phyloP scores from a whole-genome alignment of 2,329 filamentous ascomycete genomes.

The Beauveria caledonica region DNA sequence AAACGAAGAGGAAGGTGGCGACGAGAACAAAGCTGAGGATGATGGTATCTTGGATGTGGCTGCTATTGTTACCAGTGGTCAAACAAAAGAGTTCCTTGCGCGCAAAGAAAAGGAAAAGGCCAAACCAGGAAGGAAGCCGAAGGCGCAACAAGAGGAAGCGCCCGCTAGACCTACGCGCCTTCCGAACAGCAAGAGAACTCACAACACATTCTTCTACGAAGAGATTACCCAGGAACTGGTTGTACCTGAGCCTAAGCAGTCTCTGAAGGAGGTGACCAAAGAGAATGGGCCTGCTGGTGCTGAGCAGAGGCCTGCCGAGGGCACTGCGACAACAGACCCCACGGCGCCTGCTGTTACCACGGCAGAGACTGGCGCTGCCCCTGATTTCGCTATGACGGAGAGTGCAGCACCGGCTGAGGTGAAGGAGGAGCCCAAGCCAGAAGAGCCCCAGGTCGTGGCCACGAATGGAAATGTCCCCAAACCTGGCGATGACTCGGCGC shows the following conservation, averaged over 20 bases:
- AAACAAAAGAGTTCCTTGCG: conserved; percentile 73
- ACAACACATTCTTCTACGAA: conserved; percentile 66
- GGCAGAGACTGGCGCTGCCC: not conserved
- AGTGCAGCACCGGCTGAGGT: not conserved
- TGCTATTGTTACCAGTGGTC: conserved; percentile 73
- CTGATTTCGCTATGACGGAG: not conserved
- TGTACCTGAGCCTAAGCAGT: conserved; percentile 26
- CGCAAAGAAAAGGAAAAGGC: conserved; percentile 77
- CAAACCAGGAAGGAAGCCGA: conserved; percentile 44
- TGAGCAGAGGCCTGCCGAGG: conserved; percentile 2
- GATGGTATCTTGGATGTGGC: conserved; percentile 78
- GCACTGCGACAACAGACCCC: not conserved
- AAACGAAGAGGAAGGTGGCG: conserved; percentile 27
- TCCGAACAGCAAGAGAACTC: conserved; percentile 63
- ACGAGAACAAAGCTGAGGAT: conserved; percentile 39
- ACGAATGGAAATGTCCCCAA: conserved; percentile 15
- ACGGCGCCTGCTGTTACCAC: not conserved
- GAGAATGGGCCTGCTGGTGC: not conserved
- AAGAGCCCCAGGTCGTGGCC: conserved; percentile 18
- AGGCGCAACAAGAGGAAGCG: conserved; percentile 48
- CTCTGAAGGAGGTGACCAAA: conserved; percentile 2
- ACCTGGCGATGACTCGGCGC: conserved; percentile 9
- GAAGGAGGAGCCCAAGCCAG: conserved; percentile 11
- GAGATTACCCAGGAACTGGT: conserved; percentile 53
- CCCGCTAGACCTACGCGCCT: conserved; percentile 50